phyloP scores from a whole-genome alignment of 768 basidiomycete species.

The Roridomyces roridus region DNA sequence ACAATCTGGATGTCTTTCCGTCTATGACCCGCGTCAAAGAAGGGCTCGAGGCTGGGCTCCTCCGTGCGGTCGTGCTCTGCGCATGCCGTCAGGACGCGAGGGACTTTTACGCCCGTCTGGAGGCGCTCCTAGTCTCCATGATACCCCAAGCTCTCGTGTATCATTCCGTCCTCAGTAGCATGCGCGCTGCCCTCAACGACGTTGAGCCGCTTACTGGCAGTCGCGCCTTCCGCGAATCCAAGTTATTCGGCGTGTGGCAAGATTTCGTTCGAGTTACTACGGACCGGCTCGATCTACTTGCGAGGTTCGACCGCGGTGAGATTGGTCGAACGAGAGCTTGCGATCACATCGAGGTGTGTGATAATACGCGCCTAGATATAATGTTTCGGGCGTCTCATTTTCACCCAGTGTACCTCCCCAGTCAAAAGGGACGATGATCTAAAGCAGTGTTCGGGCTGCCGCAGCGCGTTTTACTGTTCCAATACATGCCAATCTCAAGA shows the following conservation, averaged over 20 bases:
- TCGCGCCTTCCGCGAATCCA: neutral
- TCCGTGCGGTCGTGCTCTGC: constrained; percentile 4
- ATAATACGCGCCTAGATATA: too few species aligned
- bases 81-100: constrained; percentile 3
- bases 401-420: too few species aligned
- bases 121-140: neutral
- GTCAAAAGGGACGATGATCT: neutral
- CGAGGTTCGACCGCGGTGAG: neutral
- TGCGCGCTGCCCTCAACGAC: neutral
- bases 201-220: neutral
- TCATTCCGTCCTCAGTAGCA: constrained; percentile 5
- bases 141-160: neutral
- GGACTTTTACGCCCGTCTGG: too few species aligned
- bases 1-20: too few species aligned
- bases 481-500: constrained; percentile 3
- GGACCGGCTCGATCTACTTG: too few species aligned
- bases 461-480: constrained; percentile 17
- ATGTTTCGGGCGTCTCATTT: too few species aligned
- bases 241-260: neutral
- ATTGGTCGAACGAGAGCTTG: neutral
- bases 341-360: constrained; percentile 5
- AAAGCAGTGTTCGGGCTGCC: too few species aligned
- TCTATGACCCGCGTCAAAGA: neutral
- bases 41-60: constrained; percentile 5
- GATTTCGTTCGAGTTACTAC: neutral